These are phyloP conservation scores for Coprinellus aureogranulatus DNA, from an alignment of 768 basidiomycete species.

Conservation along the genomic window DNA sequence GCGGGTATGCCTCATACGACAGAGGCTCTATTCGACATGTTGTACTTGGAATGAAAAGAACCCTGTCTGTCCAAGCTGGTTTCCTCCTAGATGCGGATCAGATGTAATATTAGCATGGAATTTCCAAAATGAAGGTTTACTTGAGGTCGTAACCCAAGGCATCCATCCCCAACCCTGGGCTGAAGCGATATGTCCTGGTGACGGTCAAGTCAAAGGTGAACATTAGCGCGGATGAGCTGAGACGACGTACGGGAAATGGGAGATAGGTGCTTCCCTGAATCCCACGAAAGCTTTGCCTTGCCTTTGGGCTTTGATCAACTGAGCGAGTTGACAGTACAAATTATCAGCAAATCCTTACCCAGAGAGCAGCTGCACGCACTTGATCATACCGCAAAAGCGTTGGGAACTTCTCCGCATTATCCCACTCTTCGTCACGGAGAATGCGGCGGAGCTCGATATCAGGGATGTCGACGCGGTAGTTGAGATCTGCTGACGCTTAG, in stretches of 20 bases:
- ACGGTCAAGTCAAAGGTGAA: background rate
- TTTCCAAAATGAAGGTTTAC: slow-evolving; percentile 30
- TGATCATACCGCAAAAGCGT: slow-evolving; percentile 63
- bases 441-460: slow-evolving; percentile 60
- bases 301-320: slow-evolving; percentile 56
- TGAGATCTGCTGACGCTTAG: slow-evolving; percentile 52
- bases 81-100: slow-evolving; percentile 58
- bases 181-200: slow-evolving; percentile 71
- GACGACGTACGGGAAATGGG: slow-evolving; percentile 70
- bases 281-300: slow-evolving; percentile 54
- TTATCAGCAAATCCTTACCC: too few relatives aligned
- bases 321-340: too few relatives aligned
- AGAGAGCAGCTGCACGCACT: too few relatives aligned
- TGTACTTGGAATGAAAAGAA: slow-evolving; percentile 52
- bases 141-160: slow-evolving; percentile 67
- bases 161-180: slow-evolving; percentile 49
- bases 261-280: slow-evolving; percentile 58
- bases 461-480: slow-evolving; percentile 72
- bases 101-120: background rate
- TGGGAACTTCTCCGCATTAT: slow-evolving; percentile 34
- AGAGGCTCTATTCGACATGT: slow-evolving; percentile 44
- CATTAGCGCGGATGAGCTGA: too few relatives aligned
- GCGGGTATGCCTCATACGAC: slow-evolving; percentile 59
- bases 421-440: slow-evolving; percentile 44
- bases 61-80: slow-evolving; percentile 86